Evolutionary conservation across 768 basidiomycete genomes (phyloP), one percentile per base, ranked within the genome.

Genomic region (Tulasnella sp.): DNA sequence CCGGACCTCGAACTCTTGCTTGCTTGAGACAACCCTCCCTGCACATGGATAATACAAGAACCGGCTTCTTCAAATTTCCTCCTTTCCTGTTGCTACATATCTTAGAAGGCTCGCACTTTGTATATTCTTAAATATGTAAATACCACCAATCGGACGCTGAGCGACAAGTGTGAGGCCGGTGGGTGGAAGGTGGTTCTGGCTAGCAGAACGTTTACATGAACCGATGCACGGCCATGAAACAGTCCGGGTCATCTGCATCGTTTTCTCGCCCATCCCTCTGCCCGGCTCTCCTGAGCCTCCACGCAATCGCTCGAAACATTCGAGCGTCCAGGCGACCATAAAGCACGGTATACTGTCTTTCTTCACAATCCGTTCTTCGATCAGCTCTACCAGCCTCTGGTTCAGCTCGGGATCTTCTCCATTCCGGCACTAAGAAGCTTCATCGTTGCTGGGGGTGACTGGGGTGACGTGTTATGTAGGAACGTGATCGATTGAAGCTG

Each of bases 401-500:
- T 52, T 62, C 39, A 80, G 27, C 27, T 46, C 39, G 14, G 44
- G 36, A 40, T 71, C 80, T 19, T 62, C 80, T n/a, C 76, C 73
- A 31, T 78, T 19, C 80, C 80, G 16, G 75, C 71, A 16, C 80
- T 71, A 27, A 81, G 38, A n/a, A 81, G 62, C 36, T 81, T 81
- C 80, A 81, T 81, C 40, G 80, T 81, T 19, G 81, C 80, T 9
- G 46, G 34, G 4, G 46, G 38, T 10, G 79, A 34, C 1, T 38
- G 38, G n/a, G 80, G 76, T 2, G 71, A 71, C 19, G 44, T 74
- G 46, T 79, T 79, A 21, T 74, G 42, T 58, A 81, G 80, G 84
- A 99, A 95, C 40, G 96, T 93, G 83, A 98, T 97, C 73, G 93
- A 92, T 39, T n/a, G n/a, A n/a, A n/a, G 95, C 93, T 76, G 89